Evolutionary conservation across 257 asterid species (phyloP), one percentile per base, ranked within the genome.

Genomic region (Marsdenia floribunda): DNA sequence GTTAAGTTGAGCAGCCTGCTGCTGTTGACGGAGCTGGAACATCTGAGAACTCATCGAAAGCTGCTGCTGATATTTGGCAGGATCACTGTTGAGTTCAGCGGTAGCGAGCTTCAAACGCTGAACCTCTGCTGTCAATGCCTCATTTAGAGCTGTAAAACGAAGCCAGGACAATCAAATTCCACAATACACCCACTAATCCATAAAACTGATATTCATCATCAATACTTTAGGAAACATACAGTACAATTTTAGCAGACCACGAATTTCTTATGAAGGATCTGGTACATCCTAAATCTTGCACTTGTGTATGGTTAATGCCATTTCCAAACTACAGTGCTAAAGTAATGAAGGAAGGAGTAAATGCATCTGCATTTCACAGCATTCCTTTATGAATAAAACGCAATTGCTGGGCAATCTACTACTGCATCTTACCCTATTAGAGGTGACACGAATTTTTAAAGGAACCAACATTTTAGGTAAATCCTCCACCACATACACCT

Each of bases 51-150:
- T 86, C 68, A 88, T 73, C 1, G 90, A 80, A 67, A 85, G 84
- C 73, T 83, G 90, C 76, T 88, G 93, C 76, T 88, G 93, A 72
- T 78, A 85, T 73, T 83, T 88, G 65, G 89, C 63, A 21, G 88
- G 63, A 53, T 85, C 88, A 70, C 80, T 82, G 44, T 49, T 80
- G 54, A 84, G 54, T 74, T 86, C 94, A 26, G 84, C 70, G 44
- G 86, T 77, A n/a, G 86, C 85, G 33, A 84, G 72, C 80, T 85
- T 89, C 83, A 89, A 75, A 33, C 92, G 92, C 76, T 87, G 92
- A 57, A 89, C 87, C 78, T 89, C 92, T 0, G 82, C 88, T 22
- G 85, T 79, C 73, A 89, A 76, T 0, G 92, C 88, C 78, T 86
- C 90, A 26, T 87, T 87, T 33, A 89, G 81, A 37, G 90, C 96